phyloP scores from a whole-genome alignment of 192 early-diverging fungal species.

The Rhizophagus sp. region DNA sequence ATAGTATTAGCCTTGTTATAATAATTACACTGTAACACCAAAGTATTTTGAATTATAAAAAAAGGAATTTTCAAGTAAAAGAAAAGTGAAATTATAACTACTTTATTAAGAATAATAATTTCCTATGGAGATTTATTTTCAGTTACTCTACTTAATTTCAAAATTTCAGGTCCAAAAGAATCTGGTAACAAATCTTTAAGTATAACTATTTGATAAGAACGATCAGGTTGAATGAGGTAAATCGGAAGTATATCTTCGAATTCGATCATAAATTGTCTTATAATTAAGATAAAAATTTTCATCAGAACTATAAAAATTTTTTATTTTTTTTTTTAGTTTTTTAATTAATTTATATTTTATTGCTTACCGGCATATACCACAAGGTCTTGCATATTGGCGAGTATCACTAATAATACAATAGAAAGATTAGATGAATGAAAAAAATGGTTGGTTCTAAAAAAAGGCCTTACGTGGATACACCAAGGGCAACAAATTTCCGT shows the following conservation, averaged over 20 bases:
- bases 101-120: too few relatives aligned
- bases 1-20: too few relatives aligned
- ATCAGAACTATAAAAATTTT: too few relatives aligned
- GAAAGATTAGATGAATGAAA: background rate
- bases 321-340: too few relatives aligned
- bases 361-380: slow-evolving; percentile 7
- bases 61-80: too few relatives aligned
- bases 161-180: background rate
- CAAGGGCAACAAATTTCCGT: slow-evolving; percentile 70
- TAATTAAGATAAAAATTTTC: background rate
- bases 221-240: background rate
- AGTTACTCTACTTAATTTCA: too few relatives aligned
- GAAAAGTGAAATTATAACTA: too few relatives aligned
- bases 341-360: too few relatives aligned
- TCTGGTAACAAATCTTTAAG: background rate
- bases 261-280: slow-evolving; percentile 13
- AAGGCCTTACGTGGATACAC: slow-evolving; percentile 65
- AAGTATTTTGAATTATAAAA: too few relatives aligned
- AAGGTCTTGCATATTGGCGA: background rate
- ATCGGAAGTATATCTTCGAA: background rate
- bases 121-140: too few relatives aligned
- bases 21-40: too few relatives aligned
- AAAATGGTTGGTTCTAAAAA: background rate
- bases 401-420: background rate
- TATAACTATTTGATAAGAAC: background rate